Percentiles rank a stretch among this genome's conserved stretches.
These are phyloP conservation scores for Gymnopilus junonius DNA, from an alignment of 768 basidiomycete genomes.

Conservation along the genomic window DNA sequence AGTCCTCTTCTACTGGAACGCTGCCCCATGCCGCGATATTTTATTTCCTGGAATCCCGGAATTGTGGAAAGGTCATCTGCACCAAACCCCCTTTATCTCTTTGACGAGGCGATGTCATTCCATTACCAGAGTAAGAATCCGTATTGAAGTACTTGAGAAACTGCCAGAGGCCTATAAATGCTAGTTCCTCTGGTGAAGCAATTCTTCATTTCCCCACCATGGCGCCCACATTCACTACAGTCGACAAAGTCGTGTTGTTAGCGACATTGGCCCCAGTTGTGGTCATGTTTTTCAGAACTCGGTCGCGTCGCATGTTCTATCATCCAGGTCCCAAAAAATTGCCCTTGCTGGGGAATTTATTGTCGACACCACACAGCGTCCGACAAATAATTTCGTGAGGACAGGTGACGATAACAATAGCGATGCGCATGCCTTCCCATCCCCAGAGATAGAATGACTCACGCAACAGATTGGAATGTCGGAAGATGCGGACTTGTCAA, in stretches of 20 bases:
- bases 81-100: too few species aligned
- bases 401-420: conserved; percentile 7
- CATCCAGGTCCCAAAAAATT: conserved; percentile 9
- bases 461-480: conserved; percentile 89
- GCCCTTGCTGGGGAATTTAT: conserved; percentile 6
- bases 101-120: too few species aligned
- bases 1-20: too few species aligned
- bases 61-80: too few species aligned
- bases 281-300: not conserved
- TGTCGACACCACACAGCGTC: not conserved
- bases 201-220: not conserved
- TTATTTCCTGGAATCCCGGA: too few species aligned
- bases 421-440: conserved; percentile 45
- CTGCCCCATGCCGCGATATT: too few species aligned
- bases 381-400: conserved; percentile 5
- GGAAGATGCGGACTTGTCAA: conserved; percentile 75
- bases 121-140: too few species aligned
- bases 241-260: not conserved
- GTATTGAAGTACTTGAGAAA: too few species aligned
- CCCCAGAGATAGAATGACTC: conserved; percentile 75
- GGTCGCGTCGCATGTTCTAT: not conserved
- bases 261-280: not conserved
- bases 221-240: not conserved
- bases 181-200: not conserved
- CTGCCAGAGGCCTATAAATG: not conserved